A percentile compares a stretch with the other conserved stretches of the same genome.
These are phyloP conservation scores for Discostella pseudostelligera DNA, from an alignment of 108 stramenopile species.

Conservation along the genomic window DNA sequence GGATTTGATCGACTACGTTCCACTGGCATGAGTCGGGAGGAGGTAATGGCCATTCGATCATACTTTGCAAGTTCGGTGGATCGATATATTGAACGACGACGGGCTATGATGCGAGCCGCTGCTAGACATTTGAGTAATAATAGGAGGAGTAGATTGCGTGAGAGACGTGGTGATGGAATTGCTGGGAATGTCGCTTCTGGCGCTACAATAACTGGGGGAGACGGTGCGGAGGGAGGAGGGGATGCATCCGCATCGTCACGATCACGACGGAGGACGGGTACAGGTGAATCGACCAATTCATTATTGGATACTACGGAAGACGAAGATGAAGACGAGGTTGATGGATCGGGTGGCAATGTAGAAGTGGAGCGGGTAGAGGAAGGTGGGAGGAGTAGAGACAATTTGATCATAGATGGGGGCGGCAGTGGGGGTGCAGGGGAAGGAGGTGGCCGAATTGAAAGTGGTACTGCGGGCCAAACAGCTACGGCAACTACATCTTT, in stretches of 20 bases:
- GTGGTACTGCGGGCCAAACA: background rate
- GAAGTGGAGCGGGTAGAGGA: background rate
- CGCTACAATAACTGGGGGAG: too few relatives aligned
- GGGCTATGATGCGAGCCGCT: constrained; percentile 27
- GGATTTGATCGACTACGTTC: constrained; percentile 84
- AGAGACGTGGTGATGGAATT: too few relatives aligned
- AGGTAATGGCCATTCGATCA: constrained; percentile 70
- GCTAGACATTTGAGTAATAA: background rate
- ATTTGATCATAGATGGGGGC: background rate
- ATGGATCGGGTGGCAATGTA: background rate
- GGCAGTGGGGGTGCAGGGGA: background rate
- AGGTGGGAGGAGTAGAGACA: background rate
- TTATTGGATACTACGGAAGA: constrained; percentile 24
- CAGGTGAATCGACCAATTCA: constrained; percentile 26
- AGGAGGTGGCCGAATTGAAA: background rate
- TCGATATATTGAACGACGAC: constrained; percentile 52
- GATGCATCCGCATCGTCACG: constrained; percentile 3
- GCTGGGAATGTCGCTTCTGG: background rate
- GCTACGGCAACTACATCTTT: background rate
- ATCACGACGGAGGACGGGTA: constrained; percentile 10
- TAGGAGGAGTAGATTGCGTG: background rate
- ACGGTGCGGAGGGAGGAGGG: too few relatives aligned
- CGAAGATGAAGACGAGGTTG: constrained; percentile 12
- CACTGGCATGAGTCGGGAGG: constrained; percentile 56
- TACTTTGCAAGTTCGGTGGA: constrained; percentile 82